Conservation (phyloP, 1,284 basidiomycete genomes). For the Malassezia cuniculi region DNA sequence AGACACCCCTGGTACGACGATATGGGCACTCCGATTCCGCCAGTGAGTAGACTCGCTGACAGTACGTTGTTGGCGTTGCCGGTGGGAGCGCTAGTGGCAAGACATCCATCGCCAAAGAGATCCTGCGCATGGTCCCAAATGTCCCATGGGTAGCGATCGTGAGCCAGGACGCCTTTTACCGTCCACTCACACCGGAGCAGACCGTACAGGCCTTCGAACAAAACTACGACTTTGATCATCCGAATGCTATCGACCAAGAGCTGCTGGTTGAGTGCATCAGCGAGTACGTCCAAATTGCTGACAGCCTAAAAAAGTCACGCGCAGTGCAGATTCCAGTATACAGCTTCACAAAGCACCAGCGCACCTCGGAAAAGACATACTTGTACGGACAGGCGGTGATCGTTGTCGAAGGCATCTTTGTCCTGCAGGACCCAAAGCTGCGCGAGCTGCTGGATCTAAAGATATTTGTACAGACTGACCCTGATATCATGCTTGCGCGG, state of each 20-base stretch:
- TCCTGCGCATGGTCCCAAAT: slow-evolving; percentile 31
- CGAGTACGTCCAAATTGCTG: too few species aligned
- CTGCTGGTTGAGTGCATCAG: slow-evolving; percentile 69
- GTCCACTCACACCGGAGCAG: slow-evolving; percentile 63
- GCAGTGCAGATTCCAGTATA: slow-evolving; percentile 67
- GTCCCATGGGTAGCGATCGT: slow-evolving; percentile 41
- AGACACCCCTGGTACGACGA: slow-evolving; percentile 44
- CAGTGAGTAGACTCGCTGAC: neutral
- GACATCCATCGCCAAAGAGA: slow-evolving; percentile 49
- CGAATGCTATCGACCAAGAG: slow-evolving; percentile 79
- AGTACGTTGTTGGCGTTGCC: slow-evolving; percentile 13
- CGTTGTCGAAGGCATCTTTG: slow-evolving; percentile 87
- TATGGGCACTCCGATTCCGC: slow-evolving; percentile 54
- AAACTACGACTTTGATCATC: slow-evolving; percentile 81
- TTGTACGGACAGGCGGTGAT: slow-evolving; percentile 91
- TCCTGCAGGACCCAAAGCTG: slow-evolving; percentile 56
- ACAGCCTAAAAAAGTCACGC: slow-evolving; percentile 67
- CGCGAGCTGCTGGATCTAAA: slow-evolving; percentile 81
- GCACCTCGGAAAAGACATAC: slow-evolving; percentile 72
- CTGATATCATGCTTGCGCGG: slow-evolving; percentile 90
- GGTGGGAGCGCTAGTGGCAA: slow-evolving; percentile 58
- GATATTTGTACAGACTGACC: slow-evolving; percentile 60
- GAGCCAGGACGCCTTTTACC: slow-evolving; percentile 82
- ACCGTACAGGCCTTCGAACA: slow-evolving; percentile 64
- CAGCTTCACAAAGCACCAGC: slow-evolving; percentile 80